Percentiles rank a stretch among this genome's conserved stretches.
These are phyloP conservation scores for Physaria fendleri DNA, from an alignment of 345 rosid species.

Conservation along the genomic window DNA sequence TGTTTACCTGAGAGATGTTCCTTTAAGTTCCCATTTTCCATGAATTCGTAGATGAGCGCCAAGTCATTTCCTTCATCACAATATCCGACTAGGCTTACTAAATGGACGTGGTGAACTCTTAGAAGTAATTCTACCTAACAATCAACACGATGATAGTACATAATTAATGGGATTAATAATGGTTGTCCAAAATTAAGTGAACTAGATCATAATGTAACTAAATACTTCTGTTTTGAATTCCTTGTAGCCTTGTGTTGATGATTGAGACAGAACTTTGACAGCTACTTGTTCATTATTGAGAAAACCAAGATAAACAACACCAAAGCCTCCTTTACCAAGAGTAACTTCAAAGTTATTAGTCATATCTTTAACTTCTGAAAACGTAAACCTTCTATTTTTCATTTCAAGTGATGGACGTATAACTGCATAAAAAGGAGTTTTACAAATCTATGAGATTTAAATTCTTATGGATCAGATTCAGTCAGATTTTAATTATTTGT, in stretches of 20 bases:
- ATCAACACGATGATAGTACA: background rate
- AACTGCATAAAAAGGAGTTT: background rate
- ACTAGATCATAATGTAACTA: background rate
- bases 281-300: constrained; percentile 34
- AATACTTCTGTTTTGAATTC: constrained; percentile 38
- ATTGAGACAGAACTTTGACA: constrained; percentile 35
- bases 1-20: constrained; percentile 28
- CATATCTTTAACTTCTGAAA: constrained; percentile 15
- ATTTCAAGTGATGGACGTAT: background rate
- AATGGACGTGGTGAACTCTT: constrained; percentile 38
- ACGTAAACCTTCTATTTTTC: constrained; percentile 16
- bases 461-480: no score
- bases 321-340: constrained; percentile 43
- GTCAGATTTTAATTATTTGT: no score
- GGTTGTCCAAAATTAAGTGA: background rate
- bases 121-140: constrained; percentile 32
- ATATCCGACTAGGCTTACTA: constrained; percentile 36
- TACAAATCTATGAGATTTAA: background rate
- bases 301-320: constrained; percentile 31
- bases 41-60: constrained; percentile 38
- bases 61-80: constrained; percentile 30
- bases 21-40: constrained; percentile 34
- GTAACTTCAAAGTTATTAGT: constrained; percentile 27
- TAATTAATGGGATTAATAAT: background rate
- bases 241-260: constrained; percentile 30